A percentile compares a stretch with the other conserved stretches of the same genome.
Conservation (phyloP, 176 grass and related monocot genomes). For the Musa beccarii region DNA sequence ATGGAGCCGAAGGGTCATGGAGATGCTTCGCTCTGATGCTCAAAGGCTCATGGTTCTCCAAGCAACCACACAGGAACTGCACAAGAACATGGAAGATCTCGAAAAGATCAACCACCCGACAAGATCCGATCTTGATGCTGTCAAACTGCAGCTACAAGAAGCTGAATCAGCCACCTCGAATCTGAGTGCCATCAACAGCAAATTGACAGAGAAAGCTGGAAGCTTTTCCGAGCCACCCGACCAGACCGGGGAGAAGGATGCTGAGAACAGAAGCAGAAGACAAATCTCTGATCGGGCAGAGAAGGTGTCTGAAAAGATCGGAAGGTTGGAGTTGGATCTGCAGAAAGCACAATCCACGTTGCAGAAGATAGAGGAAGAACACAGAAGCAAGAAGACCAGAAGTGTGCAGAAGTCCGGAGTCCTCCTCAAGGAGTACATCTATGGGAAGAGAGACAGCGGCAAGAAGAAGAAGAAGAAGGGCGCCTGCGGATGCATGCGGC, state of each 20-base stretch:
- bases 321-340: conserved; percentile 56
- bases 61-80: conserved; percentile 50
- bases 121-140: conserved; percentile 34
- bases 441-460: conserved; percentile 45
- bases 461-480: conserved; percentile 14
- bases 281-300: conserved; percentile 62
- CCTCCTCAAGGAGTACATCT: conserved; percentile 76
- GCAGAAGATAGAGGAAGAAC: conserved; percentile 63
- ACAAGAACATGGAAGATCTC: conserved; percentile 35
- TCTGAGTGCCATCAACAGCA: conserved; percentile 67
- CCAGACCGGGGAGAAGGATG: conserved; percentile 25
- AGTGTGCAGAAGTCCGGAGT: conserved; percentile 46
- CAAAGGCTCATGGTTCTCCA: conserved; percentile 51
- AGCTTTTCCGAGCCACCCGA: conserved; percentile 38
- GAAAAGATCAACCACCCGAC: conserved; percentile 17
- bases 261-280: conserved; percentile 52
- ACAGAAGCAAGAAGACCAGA: conserved; percentile 33
- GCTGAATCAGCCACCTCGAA: conserved; percentile 57
- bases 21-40: conserved; percentile 51
- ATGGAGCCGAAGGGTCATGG: conserved; percentile 71
- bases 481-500: conserved; percentile 12
- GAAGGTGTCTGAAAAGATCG: conserved; percentile 86
- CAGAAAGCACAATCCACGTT: conserved; percentile 55
- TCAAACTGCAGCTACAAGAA: conserved; percentile 48
- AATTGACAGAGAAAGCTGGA: conserved; percentile 60